Evolutionary conservation across 2,329 filamentous ascomycete genomes (phyloP).

Genomic region (Leptographium procerum): DNA sequence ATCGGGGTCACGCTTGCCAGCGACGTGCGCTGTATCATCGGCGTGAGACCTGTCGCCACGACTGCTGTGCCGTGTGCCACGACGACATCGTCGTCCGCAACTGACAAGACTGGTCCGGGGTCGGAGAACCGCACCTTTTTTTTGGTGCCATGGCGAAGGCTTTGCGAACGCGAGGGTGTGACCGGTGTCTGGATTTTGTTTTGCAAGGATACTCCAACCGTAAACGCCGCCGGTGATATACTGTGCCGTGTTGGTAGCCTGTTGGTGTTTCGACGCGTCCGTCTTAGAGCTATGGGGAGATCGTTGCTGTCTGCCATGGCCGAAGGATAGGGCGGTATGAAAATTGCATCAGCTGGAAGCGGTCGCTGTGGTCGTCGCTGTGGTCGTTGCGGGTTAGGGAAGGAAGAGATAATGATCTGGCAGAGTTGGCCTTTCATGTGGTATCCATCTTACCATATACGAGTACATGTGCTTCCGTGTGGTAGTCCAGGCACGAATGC

Average conservation of each 20-base stretch:
- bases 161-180: slow-evolving; percentile 14
- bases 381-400: neutral
- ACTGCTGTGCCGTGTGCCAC: neutral
- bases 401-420: neutral
- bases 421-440: neutral
- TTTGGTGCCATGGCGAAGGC: slow-evolving; percentile 21
- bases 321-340: neutral
- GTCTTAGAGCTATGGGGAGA: slow-evolving; percentile 44
- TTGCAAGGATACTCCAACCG: slow-evolving; percentile 8
- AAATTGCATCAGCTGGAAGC: neutral
- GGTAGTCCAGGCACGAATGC: too few species aligned
- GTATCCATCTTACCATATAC: neutral
- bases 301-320: slow-evolving; percentile 27
- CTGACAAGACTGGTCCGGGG: slow-evolving; percentile 26
- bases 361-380: neutral
- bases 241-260: slow-evolving; percentile 10
- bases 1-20: slow-evolving; percentile 17
- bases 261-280: slow-evolving; percentile 33
- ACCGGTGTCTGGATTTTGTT: slow-evolving; percentile 17
- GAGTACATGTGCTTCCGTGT: too few species aligned
- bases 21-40: slow-evolving; percentile 42
- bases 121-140: slow-evolving; percentile 50
- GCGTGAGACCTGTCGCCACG: slow-evolving; percentile 42
- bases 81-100: neutral
- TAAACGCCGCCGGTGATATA: slow-evolving; percentile 11